phyloP scores from a whole-genome alignment of 1,139 yeast species.

The Pichia sp. region DNA sequence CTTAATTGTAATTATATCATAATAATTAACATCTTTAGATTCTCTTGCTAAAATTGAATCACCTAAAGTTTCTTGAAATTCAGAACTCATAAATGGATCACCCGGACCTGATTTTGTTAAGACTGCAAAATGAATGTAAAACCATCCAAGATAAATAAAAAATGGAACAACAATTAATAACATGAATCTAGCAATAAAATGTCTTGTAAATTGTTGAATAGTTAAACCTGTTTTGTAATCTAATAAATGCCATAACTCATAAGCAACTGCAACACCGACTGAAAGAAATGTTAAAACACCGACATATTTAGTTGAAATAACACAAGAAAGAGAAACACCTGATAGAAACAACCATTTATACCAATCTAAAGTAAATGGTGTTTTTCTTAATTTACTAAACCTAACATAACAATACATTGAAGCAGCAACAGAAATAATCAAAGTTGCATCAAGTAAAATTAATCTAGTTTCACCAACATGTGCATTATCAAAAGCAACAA shows the following conservation, averaged over 20 bases:
- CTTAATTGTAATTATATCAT: constrained; percentile 68
- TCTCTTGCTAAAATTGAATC: constrained; percentile 74
- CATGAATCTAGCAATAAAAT: constrained; percentile 70
- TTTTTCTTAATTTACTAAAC: constrained; percentile 64
- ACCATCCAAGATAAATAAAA: constrained; percentile 82
- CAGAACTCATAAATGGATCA: constrained; percentile 86
- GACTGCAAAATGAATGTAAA: constrained; percentile 80
- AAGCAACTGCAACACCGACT: constrained; percentile 76
- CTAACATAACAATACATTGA: constrained; percentile 73
- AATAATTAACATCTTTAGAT: constrained; percentile 66
- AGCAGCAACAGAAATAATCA: constrained; percentile 73
- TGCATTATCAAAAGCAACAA: constrained; percentile 86
- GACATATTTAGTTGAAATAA: constrained; percentile 89
- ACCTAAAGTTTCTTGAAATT: constrained; percentile 83
- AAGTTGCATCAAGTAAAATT: constrained; percentile 84
- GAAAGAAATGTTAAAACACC: constrained; percentile 89
- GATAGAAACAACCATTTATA: constrained; percentile 82
- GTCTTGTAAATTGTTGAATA: constrained; percentile 52
- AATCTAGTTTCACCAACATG: constrained; percentile 88
- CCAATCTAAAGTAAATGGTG: constrained; percentile 69
- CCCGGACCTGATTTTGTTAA: constrained; percentile 91
- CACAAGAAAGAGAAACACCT: constrained; percentile 82
- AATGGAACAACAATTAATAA: constrained; percentile 78
- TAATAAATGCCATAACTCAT: constrained; percentile 82
- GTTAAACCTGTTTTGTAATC: constrained; percentile 69